These are phyloP conservation scores for Berberis thunbergii DNA, from an alignment of 164 flowering plant species.

Conservation along the genomic window DNA sequence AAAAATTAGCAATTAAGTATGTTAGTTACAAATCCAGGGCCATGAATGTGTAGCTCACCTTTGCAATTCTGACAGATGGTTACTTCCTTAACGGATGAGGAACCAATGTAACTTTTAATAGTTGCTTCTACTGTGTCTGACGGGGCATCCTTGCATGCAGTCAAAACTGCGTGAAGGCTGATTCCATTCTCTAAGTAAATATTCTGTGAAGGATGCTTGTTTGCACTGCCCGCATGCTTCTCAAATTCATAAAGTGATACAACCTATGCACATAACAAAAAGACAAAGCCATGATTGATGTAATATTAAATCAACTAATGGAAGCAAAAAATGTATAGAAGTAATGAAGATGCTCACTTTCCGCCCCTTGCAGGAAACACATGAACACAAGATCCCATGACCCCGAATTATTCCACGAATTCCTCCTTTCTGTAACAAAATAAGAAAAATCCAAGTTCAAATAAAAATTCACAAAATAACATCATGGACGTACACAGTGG, in stretches of 20 bases:
- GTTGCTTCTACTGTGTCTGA: slow-evolving; percentile 34
- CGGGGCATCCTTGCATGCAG: slow-evolving; percentile 39
- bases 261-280: slow-evolving; percentile 30
- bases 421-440: slow-evolving; percentile 18
- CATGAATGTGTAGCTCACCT: slow-evolving; percentile 24
- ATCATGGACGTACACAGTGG: neutral
- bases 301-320: neutral
- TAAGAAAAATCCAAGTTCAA: neutral
- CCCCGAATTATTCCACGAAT: slow-evolving; percentile 58
- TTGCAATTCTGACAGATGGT: slow-evolving; percentile 35
- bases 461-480: neutral
- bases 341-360: slow-evolving; percentile 33
- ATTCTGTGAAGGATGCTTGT: slow-evolving; percentile 61
- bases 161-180: slow-evolving; percentile 53
- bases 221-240: slow-evolving; percentile 66
- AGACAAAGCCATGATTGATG: neutral
- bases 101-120: slow-evolving; percentile 32
- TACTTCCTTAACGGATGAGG: slow-evolving; percentile 13
- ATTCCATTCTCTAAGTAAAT: slow-evolving; percentile 70
- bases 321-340: neutral
- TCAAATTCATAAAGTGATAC: slow-evolving; percentile 54
- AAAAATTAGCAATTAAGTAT: no score
- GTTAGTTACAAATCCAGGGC: no score
- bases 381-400: slow-evolving; percentile 55
- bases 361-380: slow-evolving; percentile 46